Evolutionary conservation across 768 basidiomycete genomes (phyloP).

Genomic region (Collybia sp.): DNA sequence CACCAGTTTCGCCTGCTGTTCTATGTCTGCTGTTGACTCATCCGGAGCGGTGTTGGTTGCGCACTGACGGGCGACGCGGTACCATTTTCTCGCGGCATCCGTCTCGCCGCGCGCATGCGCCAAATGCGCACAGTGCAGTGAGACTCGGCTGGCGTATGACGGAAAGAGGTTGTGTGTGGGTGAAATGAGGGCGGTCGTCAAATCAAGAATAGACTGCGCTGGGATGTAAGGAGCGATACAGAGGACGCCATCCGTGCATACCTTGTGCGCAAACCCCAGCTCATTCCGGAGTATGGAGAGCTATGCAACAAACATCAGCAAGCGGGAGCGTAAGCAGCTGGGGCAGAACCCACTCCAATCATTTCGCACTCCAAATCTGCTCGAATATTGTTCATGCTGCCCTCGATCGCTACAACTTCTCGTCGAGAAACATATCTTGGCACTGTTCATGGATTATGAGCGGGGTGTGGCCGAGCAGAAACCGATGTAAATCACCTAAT

Average conservation of each 20-base stretch:
- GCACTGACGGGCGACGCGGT: conserved; percentile 44
- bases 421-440: conserved; percentile 48
- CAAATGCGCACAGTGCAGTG: conserved; percentile 68
- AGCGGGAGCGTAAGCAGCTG: neutral
- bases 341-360: conserved; percentile 41
- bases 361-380: conserved; percentile 73
- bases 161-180: conserved; percentile 57
- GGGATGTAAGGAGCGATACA: neutral
- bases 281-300: conserved; percentile 65
- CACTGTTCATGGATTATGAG: conserved; percentile 28
- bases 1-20: neutral
- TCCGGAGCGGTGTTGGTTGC: too few species aligned
- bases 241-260: conserved; percentile 19
- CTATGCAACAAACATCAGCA: conserved; percentile 25
- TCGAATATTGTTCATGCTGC: conserved; percentile 53
- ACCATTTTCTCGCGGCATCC: conserved; percentile 54
- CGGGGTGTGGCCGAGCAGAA: neutral
- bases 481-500: conserved; percentile 23
- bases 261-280: conserved; percentile 58
- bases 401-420: conserved; percentile 45
- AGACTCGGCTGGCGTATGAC: conserved; percentile 54
- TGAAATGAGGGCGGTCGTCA: too few species aligned
- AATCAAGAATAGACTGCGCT: too few species aligned
- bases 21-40: too few species aligned
- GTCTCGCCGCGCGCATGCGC: conserved; percentile 59